phyloP scores from a whole-genome alignment of 148 eudicot genomes.

The Chenopodium formosanum region DNA sequence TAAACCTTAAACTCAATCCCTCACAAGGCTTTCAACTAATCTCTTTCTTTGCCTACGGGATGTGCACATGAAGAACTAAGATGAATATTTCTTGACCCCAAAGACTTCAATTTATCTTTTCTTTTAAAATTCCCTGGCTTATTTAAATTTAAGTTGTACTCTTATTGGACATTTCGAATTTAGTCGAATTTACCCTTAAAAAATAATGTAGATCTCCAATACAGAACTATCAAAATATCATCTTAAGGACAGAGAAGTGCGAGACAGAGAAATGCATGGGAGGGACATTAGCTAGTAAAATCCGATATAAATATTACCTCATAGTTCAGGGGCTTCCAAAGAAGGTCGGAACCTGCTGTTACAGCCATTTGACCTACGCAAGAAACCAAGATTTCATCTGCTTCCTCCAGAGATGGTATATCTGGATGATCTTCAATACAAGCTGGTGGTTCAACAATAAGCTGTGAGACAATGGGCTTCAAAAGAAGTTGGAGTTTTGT shows the following conservation, averaged over 20 bases:
- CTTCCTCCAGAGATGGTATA: slow-evolving; percentile 61
- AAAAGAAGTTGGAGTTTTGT: slow-evolving; percentile 74
- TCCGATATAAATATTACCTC: slow-evolving; percentile 49
- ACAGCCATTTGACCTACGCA: slow-evolving; percentile 97
- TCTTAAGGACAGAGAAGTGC: background rate
- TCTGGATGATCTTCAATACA: slow-evolving; percentile 48
- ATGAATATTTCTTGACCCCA: background rate
- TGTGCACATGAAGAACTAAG: too few species aligned
- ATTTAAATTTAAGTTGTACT: too few species aligned
- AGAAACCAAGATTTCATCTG: slow-evolving; percentile 68
- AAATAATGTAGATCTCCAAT: background rate
- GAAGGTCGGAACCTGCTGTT: slow-evolving; percentile 81
- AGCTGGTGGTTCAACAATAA: slow-evolving; percentile 62
- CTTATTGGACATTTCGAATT: background rate
- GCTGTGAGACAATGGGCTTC: slow-evolving; percentile 85
- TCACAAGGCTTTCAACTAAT: background rate
- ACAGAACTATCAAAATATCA: background rate
- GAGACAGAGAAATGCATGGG: background rate
- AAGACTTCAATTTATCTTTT: background rate
- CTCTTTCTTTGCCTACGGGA: too few species aligned
- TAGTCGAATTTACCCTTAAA: background rate
- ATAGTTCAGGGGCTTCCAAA: slow-evolving; percentile 90
- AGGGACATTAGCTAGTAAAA: background rate
- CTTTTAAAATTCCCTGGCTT: background rate
- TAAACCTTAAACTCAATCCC: background rate